Evolutionary conservation across 257 asterid species (phyloP).

Genomic region (Rehmannia glutinosa): DNA sequence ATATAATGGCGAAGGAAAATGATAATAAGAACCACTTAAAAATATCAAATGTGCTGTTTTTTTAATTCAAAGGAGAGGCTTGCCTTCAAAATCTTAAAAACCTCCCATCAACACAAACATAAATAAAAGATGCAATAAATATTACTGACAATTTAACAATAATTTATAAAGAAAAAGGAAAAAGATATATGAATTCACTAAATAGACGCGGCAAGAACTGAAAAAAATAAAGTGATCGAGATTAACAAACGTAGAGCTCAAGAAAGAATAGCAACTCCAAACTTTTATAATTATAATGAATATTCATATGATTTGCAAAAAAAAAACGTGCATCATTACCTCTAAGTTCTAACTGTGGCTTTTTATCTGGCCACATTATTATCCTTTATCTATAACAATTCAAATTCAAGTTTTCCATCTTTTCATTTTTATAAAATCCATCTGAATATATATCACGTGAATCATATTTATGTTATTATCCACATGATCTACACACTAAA

Average conservation of each 20-base stretch:
- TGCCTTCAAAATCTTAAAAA: too few relatives aligned
- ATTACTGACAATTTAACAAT: neutral
- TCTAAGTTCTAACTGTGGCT: constrained; percentile 8
- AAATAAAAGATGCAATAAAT: neutral
- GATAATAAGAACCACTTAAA: too few relatives aligned
- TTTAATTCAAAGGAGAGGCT: too few relatives aligned
- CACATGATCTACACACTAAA: too few relatives aligned
- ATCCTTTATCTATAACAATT: neutral
- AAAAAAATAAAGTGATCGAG: neutral
- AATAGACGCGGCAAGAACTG: neutral
- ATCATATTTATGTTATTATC: neutral
- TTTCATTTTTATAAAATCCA: neutral
- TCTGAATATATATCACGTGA: neutral
- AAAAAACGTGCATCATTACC: constrained; percentile 1
- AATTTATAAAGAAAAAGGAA: too few relatives aligned
- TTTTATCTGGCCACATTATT: neutral
- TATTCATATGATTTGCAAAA: neutral
- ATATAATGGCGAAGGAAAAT: too few relatives aligned
- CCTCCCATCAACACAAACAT: neutral
- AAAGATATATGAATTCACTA: neutral
- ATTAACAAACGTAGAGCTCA: constrained; percentile 3
- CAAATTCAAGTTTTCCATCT: neutral
- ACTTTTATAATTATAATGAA: constrained; percentile 1
- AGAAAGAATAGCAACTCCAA: neutral
- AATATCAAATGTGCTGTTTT: too few relatives aligned